Base-by-base conservation (phyloP, 1,284 basidiomycete species). In the Cryptococcus sp. region DNA sequence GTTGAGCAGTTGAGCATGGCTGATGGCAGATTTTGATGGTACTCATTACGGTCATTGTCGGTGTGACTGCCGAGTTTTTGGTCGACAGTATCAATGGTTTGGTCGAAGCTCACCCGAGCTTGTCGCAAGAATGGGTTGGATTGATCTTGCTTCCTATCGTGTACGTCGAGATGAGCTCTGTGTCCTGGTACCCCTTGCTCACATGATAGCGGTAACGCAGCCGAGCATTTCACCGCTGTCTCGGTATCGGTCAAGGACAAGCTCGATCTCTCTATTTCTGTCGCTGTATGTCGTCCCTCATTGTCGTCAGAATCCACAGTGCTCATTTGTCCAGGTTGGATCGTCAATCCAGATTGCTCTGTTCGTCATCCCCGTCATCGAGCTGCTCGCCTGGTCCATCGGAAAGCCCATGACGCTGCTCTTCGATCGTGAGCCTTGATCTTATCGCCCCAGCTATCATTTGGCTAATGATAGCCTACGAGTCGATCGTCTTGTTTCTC, bases 291-390 rank as follows among this genome's bases (percentile, higher is more conserved):
- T 58, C 12, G 28, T 18, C 24, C 11, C 5, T 5, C 21, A 26
- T 3, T 19, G 38, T 4, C 5, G 14, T 19, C n/a, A 32, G 24
- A 23, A 18, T 5, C 16, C 18, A 25, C 24, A 3, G n/a, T 5
- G 18, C 25, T 40, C 35, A 39, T 23, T 16, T 37, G 12, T n/a
- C n/a, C 28, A 60, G 57, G 63, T 91, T 36, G 89, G 89, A n/a
- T 90, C 87, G 2, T 88, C 86, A 53, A 90, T 94, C 56, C 91
- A 95, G 83, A 89, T 89, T 51, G 84, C 87, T 2, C 52, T 72
- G 45, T 86, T 93, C 60, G 86, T 90, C 54, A 84, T 90, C 62
- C 87, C 87, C 68, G 83, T 82, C 26, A 73, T 83, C 48, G 73
- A 83, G 57, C 62, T 77, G 5, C 60, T 78, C 24, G 75, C 69